Evolutionary conservation across 2,329 filamentous ascomycete genomes (phyloP).

Genomic region (Fusarium hostae): DNA sequence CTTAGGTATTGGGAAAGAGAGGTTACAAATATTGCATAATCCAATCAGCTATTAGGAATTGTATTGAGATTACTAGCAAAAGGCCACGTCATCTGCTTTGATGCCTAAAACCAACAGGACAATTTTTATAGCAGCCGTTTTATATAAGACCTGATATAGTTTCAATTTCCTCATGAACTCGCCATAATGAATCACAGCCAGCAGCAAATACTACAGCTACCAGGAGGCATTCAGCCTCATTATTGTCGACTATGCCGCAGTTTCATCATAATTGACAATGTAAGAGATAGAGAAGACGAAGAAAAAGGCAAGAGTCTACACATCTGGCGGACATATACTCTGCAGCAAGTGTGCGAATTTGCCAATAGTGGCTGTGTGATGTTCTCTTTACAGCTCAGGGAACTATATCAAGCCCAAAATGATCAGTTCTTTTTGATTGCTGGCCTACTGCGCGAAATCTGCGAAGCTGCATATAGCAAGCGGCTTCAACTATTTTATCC

Average conservation of each 20-base stretch:
- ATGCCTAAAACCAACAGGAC: neutral
- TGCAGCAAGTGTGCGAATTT: neutral
- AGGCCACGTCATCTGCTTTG: neutral
- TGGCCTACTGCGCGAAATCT: neutral
- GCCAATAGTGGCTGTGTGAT: neutral
- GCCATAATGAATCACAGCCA: neutral
- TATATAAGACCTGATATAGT: accelerated
- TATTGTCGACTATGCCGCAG: neutral
- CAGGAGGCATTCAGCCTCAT: neutral
- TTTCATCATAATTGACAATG: neutral
- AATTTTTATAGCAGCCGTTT: accelerated
- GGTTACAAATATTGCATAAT: neutral
- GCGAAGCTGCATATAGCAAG: neutral
- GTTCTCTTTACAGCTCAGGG: neutral
- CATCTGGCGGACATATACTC: neutral
- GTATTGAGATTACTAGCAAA: neutral
- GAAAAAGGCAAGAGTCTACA: neutral
- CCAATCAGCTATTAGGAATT: neutral
- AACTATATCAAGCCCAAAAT: neutral
- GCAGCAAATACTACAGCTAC: neutral
- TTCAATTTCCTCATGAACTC: neutral
- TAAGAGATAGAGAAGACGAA: neutral
- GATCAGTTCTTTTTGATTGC: neutral
- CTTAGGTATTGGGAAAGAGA: neutral
- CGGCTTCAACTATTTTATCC: neutral